Conservation (phyloP, 2,329 filamentous ascomycete genomes). For the Arthrobotrys sinensis region DNA sequence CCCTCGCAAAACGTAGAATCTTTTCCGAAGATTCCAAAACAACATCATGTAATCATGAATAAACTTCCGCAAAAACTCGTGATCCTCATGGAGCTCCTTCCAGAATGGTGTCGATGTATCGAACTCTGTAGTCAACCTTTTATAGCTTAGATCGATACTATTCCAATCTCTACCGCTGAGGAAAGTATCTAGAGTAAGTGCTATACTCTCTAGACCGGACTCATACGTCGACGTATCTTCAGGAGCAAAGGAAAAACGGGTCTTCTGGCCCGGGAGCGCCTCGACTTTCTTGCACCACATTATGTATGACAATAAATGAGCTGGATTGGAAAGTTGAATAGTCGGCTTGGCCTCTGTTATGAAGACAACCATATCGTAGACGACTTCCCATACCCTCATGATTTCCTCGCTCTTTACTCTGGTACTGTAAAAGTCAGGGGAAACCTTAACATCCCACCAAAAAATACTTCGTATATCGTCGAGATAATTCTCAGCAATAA, state of each 20-base stretch:
- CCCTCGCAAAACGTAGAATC: not conserved
- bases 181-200: not conserved
- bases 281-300: not conserved
- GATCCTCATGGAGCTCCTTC: not conserved
- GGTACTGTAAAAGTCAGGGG: not conserved
- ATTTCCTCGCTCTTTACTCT: not conserved
- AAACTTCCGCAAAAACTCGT: conserved; percentile 7
- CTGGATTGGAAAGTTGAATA: not conserved
- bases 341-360: not conserved
- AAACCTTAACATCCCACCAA: not conserved
- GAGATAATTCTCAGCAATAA: not conserved
- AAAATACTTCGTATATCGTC: not conserved
- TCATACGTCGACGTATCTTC: not conserved
- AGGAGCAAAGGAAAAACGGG: not conserved
- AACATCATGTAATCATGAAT: conserved; percentile 16
- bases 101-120: not conserved
- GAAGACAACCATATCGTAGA: not conserved
- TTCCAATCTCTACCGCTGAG: conserved; percentile 24
- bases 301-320: not conserved
- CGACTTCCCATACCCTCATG: not conserved
- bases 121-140: not conserved
- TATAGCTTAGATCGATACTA: not conserved
- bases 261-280: too few relatives aligned
- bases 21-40: not conserved
- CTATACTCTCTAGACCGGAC: not conserved